phyloP scores from a whole-genome alignment of 441 rosid species.

The Omphalea diandra region DNA sequence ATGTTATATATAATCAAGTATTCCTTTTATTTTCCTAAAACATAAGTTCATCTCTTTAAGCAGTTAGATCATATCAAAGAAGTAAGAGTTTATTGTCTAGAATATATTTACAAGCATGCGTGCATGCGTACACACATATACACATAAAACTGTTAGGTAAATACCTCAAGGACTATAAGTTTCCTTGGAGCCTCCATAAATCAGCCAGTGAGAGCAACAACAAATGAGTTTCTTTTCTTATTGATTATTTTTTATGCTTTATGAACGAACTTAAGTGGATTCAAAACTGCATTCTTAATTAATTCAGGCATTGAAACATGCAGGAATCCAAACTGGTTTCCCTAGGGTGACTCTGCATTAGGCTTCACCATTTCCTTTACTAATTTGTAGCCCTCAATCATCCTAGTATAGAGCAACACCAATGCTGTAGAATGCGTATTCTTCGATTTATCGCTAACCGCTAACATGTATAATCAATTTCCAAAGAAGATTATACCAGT shows the following conservation, averaged over 20 bases:
- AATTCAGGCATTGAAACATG: slow-evolving; percentile 37
- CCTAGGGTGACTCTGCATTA: slow-evolving; percentile 36
- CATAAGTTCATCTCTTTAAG: no score
- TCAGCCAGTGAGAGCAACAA: slow-evolving; percentile 33
- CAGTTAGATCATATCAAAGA: no score
- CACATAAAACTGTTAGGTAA: neutral
- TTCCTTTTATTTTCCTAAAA: no score
- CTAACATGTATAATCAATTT: slow-evolving; percentile 42
- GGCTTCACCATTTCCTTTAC: slow-evolving; percentile 45
- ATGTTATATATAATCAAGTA: no score
- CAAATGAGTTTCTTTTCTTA: slow-evolving; percentile 38
- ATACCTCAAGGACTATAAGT: slow-evolving; percentile 46
- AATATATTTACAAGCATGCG: no score
- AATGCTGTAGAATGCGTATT: slow-evolving; percentile 35
- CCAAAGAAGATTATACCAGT: slow-evolving; percentile 46
- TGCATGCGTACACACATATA: no score
- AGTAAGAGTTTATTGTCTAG: no score
- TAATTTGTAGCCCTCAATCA: slow-evolving; percentile 35
- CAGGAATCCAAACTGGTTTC: slow-evolving; percentile 46
- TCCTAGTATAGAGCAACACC: slow-evolving; percentile 44
- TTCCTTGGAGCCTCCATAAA: slow-evolving; percentile 35
- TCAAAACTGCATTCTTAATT: neutral
- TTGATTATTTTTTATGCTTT: slow-evolving; percentile 32
- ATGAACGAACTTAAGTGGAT: slow-evolving; percentile 40
- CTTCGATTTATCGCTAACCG: slow-evolving; percentile 5